Percentiles rank a stretch among this genome's conserved stretches.
phyloP scores from a whole-genome alignment of 2,329 filamentous ascomycete species.

The Chaetomium sp. region DNA sequence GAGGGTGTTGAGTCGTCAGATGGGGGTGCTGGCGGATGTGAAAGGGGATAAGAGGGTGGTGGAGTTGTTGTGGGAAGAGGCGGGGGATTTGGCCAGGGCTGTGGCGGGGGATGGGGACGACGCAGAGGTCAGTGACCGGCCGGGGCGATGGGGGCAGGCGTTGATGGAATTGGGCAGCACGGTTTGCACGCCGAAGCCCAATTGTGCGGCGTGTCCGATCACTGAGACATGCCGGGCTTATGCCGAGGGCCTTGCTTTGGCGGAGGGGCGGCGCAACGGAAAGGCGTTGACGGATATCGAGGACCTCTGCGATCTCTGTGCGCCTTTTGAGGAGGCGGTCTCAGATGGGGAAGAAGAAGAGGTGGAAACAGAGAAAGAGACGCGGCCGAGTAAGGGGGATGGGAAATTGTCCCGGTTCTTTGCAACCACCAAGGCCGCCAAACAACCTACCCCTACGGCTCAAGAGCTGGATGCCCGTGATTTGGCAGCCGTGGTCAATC shows the following conservation, averaged over 20 bases:
- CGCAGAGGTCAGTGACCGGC: slow-evolving; percentile 48
- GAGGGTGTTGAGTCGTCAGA: slow-evolving; percentile 61
- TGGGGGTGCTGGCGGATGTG: slow-evolving; percentile 58
- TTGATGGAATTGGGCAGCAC: slow-evolving; percentile 68
- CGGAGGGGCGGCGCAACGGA: slow-evolving; percentile 24
- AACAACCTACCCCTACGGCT: not conserved
- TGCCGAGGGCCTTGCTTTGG: slow-evolving; percentile 47
- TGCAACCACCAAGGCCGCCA: not conserved
- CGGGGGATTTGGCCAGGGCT: slow-evolving; percentile 56
- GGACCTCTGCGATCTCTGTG: slow-evolving; percentile 53
- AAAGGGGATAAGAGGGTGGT: slow-evolving; percentile 57
- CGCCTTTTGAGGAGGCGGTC: slow-evolving; percentile 46
- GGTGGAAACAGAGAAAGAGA: not conserved
- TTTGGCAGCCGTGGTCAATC: slow-evolving; percentile 44
- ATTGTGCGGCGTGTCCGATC: slow-evolving; percentile 56
- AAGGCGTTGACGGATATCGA: slow-evolving; percentile 48
- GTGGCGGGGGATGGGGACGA: slow-evolving; percentile 47
- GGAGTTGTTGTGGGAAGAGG: slow-evolving; percentile 61
- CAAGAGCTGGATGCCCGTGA: slow-evolving; percentile 31
- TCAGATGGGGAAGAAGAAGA: slow-evolving; percentile 29
- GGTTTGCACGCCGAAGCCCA: slow-evolving; percentile 61
- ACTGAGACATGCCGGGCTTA: slow-evolving; percentile 55
- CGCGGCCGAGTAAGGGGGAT: not conserved
- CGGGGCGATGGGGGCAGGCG: slow-evolving; percentile 65
- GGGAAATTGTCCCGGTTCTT: slow-evolving; percentile 42